phyloP scores from a whole-genome alignment of 2,329 filamentous ascomycete species.

The Xylaria sp. region DNA sequence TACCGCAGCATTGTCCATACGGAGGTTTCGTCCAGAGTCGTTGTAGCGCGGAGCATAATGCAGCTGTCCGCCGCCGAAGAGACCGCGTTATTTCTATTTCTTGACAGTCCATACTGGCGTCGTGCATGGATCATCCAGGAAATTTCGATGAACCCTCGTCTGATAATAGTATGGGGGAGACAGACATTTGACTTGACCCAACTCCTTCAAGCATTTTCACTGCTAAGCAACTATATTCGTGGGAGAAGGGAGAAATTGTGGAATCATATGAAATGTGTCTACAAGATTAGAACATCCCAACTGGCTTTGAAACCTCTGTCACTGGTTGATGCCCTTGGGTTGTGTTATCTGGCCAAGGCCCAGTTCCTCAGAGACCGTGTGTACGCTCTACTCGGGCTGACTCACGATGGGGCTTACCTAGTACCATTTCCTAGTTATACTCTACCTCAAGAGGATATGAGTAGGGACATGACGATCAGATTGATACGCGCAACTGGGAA shows the following conservation, averaged over 20 bases:
- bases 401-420: constrained; percentile 34
- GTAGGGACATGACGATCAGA: constrained; percentile 34
- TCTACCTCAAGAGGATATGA: constrained; percentile 31
- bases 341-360: constrained; percentile 32
- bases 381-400: constrained; percentile 35
- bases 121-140: constrained; percentile 38
- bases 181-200: constrained; percentile 33
- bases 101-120: constrained; percentile 33
- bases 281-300: constrained; percentile 33
- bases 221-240: constrained; percentile 23
- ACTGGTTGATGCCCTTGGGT: constrained; percentile 32
- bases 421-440: constrained; percentile 36
- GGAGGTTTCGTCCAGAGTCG: constrained; percentile 6
- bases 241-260: constrained; percentile 25
- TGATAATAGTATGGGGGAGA: constrained; percentile 33
- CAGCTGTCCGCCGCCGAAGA: constrained; percentile 32
- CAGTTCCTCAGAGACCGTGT: constrained; percentile 32
- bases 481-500: constrained; percentile 34
- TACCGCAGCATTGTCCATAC: background rate
- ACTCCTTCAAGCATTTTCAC: constrained; percentile 20
- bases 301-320: constrained; percentile 32
- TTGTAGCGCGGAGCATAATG: constrained; percentile 11
- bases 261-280: constrained; percentile 31
- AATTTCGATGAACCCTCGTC: constrained; percentile 32
- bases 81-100: constrained; percentile 29